A percentile compares a stretch with the other conserved stretches of the same genome.
Conservation (phyloP, 176 grass and related monocot species). For the Cenchrus fungigraminus region DNA sequence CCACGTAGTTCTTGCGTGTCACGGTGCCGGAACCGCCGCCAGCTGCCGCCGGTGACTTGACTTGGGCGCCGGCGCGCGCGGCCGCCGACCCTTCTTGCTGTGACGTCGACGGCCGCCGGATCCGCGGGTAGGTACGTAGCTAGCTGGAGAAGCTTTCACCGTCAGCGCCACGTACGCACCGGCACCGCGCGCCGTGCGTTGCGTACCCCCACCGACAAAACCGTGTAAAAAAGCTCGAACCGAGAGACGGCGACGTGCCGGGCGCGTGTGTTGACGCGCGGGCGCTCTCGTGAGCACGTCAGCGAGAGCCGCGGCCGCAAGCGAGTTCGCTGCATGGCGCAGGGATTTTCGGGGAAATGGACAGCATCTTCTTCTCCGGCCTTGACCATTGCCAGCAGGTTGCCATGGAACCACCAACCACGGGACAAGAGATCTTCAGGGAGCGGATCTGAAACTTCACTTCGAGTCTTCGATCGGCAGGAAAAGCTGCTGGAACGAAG, state of each 20-base stretch:
- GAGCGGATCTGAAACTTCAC: too few species aligned
- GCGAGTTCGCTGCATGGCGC: too few species aligned
- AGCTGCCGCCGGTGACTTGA: neutral
- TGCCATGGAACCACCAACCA: neutral
- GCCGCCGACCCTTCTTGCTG: neutral
- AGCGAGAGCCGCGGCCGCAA: too few species aligned
- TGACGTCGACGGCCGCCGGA: neutral
- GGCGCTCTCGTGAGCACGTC: too few species aligned
- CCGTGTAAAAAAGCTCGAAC: too few species aligned
- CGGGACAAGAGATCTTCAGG: too few species aligned
- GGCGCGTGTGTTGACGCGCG: too few species aligned
- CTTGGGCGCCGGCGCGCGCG: neutral
- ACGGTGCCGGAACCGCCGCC: neutral
- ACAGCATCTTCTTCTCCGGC: neutral
- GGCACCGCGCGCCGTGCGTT: too few species aligned
- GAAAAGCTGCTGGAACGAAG: too few species aligned
- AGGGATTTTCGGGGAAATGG: neutral
- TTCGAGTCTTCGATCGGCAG: too few species aligned
- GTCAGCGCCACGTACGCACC: constrained; percentile 26
- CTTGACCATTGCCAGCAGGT: neutral
- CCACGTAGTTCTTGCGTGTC: neutral
- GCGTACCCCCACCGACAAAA: too few species aligned
- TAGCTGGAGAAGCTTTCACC: neutral
- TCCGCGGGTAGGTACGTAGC: neutral
- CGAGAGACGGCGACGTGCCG: too few species aligned